phyloP scores from a whole-genome alignment of 2,329 filamentous ascomycete genomes.

The Cyclaneusma minus region DNA sequence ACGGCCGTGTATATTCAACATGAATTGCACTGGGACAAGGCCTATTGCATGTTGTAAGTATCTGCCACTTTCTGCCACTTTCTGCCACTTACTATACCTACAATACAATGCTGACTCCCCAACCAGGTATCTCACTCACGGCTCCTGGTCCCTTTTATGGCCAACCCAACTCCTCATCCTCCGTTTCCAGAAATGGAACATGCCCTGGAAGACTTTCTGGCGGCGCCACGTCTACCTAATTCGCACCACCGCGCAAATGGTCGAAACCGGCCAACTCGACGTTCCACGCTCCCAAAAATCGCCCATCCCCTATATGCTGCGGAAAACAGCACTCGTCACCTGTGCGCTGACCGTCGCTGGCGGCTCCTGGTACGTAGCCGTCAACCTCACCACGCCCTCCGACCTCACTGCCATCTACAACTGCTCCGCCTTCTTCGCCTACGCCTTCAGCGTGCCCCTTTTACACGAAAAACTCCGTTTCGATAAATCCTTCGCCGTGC shows the following conservation, averaged over 20 bases:
- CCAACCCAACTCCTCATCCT: slow-evolving; percentile 69
- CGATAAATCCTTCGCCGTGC: slow-evolving; percentile 76
- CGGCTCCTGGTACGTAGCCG: slow-evolving; percentile 88
- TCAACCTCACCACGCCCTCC: slow-evolving; percentile 80
- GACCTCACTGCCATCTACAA: slow-evolving; percentile 98
- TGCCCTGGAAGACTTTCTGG: slow-evolving; percentile 80
- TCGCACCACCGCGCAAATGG: slow-evolving; percentile 64
- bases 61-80: not conserved
- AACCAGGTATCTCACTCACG: slow-evolving; percentile 68
- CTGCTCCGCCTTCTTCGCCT: slow-evolving; percentile 96
- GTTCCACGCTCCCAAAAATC: slow-evolving; percentile 34
- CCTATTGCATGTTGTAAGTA: slow-evolving; percentile 92
- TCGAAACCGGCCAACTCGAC: slow-evolving; percentile 62
- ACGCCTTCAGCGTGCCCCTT: slow-evolving; percentile 86
- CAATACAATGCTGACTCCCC: not conserved
- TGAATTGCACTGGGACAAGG: slow-evolving; percentile 86
- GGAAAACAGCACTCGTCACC: slow-evolving; percentile 69
- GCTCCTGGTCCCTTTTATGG: slow-evolving; percentile 85
- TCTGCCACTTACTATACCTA: slow-evolving; percentile 3
- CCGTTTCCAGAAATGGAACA: slow-evolving; percentile 60
- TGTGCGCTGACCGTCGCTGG: slow-evolving; percentile 79
- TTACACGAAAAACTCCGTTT: slow-evolving; percentile 70
- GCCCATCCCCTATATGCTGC: slow-evolving; percentile 59
- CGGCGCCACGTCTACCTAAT: slow-evolving; percentile 49
- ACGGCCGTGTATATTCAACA: slow-evolving; percentile 91